Conservation (phyloP, 495 filamentous ascomycete genomes). For the Penicillium pancosmium region DNA sequence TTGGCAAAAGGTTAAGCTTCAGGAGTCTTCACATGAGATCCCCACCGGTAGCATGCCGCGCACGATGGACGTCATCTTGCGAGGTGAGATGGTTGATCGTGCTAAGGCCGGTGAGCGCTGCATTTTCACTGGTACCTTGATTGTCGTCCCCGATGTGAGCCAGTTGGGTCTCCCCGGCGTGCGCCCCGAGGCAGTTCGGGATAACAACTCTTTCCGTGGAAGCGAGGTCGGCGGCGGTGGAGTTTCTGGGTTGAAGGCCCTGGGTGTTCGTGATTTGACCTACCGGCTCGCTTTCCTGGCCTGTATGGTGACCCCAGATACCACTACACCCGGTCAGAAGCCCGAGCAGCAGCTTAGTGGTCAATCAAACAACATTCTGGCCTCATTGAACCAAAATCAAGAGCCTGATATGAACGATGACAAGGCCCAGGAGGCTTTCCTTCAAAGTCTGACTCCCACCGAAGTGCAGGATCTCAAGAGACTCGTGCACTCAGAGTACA, state of each 20-base stretch:
- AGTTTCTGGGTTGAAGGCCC: slow-evolving; percentile 83
- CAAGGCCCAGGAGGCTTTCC: slow-evolving; percentile 83
- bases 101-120: slow-evolving; percentile 98
- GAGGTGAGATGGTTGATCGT: slow-evolving; percentile 96
- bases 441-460: slow-evolving; percentile 75
- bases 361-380: slow-evolving; percentile 77
- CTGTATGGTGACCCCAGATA: slow-evolving; percentile 95
- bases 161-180: slow-evolving; percentile 91
- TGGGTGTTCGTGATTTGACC: slow-evolving; percentile 93
- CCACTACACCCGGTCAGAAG: slow-evolving; percentile 71
- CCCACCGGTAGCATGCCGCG: slow-evolving; percentile 98
- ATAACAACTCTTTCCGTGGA: slow-evolving; percentile 73
- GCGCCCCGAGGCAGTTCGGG: slow-evolving; percentile 80
- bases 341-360: slow-evolving; percentile 67
- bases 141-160: slow-evolving; percentile 96
- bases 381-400: slow-evolving; percentile 72
- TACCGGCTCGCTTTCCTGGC: slow-evolving; percentile 97
- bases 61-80: slow-evolving; percentile 96
- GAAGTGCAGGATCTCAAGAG: slow-evolving; percentile 90
- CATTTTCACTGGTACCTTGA: slow-evolving; percentile 93
- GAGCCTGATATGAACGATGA: slow-evolving; percentile 72
- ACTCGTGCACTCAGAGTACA: slow-evolving; percentile 94
- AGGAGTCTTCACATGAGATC: slow-evolving; percentile 98
- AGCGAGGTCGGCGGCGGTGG: slow-evolving; percentile 81
- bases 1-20: slow-evolving; percentile 97